Conservation (phyloP, 225 moss, liverwort and hornwort species). For the Thuidium tamariscinum region DNA sequence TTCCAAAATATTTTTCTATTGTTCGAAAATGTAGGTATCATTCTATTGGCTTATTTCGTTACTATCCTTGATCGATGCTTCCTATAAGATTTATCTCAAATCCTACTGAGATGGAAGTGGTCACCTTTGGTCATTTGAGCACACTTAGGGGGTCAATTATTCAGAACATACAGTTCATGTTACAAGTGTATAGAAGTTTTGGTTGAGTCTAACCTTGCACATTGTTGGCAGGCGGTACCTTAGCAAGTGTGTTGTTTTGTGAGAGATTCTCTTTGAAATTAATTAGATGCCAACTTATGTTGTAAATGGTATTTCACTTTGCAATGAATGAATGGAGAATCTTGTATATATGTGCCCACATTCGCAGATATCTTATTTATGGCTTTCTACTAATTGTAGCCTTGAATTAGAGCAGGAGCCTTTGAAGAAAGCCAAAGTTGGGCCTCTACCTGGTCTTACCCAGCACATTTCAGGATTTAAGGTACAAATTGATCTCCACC, state of each 20-base stretch:
- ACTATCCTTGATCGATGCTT: not conserved
- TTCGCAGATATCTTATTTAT: not conserved
- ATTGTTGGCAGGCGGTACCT: not conserved
- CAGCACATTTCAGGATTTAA: slow-evolving; percentile 93
- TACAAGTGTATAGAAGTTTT: not conserved
- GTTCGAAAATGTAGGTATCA: not conserved
- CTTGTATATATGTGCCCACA: not conserved
- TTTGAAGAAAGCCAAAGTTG: slow-evolving; percentile 94
- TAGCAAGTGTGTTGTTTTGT: not conserved
- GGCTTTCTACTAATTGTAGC: slow-evolving; percentile 7
- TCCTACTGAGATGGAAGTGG: not conserved
- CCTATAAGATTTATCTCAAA: not conserved
- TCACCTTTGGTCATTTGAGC: not conserved
- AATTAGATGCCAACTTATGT: not conserved
- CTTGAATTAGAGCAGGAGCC: slow-evolving; percentile 91
- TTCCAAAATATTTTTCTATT: not conserved
- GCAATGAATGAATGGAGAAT: not conserved
- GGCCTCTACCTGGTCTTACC: slow-evolving; percentile 93
- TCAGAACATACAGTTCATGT: not conserved
- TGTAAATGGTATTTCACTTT: not conserved
- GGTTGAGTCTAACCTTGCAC: not conserved
- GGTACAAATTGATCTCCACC: slow-evolving; percentile 14
- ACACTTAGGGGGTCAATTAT: not conserved
- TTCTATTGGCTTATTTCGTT: not conserved
- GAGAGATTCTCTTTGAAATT: not conserved